Evolutionary conservation across 1,284 basidiomycete species (phyloP), one percentile per base, ranked within the genome.

Genomic region (Ceratobasidium sp.): DNA sequence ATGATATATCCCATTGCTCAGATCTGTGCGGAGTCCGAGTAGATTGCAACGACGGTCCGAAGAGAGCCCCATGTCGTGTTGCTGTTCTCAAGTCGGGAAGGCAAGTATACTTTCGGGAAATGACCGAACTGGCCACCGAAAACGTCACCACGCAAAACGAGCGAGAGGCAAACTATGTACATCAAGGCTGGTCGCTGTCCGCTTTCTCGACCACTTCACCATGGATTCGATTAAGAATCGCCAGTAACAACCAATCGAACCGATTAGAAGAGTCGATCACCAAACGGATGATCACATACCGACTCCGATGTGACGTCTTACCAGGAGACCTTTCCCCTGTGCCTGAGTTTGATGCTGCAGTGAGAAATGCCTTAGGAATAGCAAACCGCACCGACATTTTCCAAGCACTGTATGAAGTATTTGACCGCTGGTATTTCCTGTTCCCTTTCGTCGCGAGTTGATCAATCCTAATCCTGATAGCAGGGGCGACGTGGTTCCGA

Each of bases 171-270:
- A 55, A 45, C 40, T 67, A 45, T 35, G 29, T 55, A 15, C 64
- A 67, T 35, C n/a, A 53, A 32, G 64, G 64, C 12, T 67, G 64
- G 64, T 67, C 52, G 5, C 38, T 32, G 12, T 42, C 52, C 8
- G 52, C 64, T 13, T 34, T 32, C 32, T 17, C 22, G 20, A 35
- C 32, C 15, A 29, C 22, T 25, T 42, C 64, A 6, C 27, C 52
- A 8, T 67, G 64, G 64, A 47, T 27, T 20, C 22, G 25, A 15
- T 54, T n/a, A 17, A 54, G 64, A 29, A 67, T 55, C n/a, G 50
- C 38, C 17, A 49, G 42, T 17, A 54, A 45, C 52, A 42, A 67
- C 17, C 52, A 43, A 55, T 25, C 20, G 3, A 50, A 50, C 25
- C 6, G 6, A 27, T 3, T 12, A 3, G 6, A 7, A 6, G n/a